These are phyloP conservation scores for Populus simonii DNA, from an alignment of 345 rosid genomes.

Conservation along the genomic window DNA sequence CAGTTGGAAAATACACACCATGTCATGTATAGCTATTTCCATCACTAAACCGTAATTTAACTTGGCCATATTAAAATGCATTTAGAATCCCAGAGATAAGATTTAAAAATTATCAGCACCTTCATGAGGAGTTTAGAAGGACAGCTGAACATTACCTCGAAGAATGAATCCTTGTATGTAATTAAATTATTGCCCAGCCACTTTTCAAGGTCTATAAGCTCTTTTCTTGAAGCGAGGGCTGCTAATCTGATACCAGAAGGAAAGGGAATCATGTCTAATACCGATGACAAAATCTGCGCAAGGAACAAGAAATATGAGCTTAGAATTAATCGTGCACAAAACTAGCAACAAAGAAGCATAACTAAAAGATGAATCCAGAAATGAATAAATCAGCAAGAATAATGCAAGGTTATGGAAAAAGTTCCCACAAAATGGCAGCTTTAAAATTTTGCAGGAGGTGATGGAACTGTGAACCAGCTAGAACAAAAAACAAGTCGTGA, in stretches of 20 bases:
- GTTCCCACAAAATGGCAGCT: background rate
- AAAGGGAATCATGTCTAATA: slow-evolving; percentile 72
- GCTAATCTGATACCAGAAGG: slow-evolving; percentile 71
- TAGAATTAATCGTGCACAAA: background rate
- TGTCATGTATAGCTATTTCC: background rate
- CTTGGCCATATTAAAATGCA: background rate
- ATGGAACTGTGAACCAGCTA: background rate
- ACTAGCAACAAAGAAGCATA: background rate
- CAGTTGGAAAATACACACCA: slow-evolving; percentile 20
- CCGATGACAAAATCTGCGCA: slow-evolving; percentile 63
- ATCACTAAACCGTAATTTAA: background rate
- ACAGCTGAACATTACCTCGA: slow-evolving; percentile 51
- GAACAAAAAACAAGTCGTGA: background rate
- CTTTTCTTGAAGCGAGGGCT: slow-evolving; percentile 77
- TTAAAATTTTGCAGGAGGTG: background rate
- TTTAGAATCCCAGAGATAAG: background rate
- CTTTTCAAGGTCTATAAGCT: slow-evolving; percentile 68
- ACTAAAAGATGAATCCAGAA: background rate
- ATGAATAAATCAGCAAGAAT: background rate
- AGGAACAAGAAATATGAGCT: slow-evolving; percentile 4
- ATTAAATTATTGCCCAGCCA: slow-evolving; percentile 67
- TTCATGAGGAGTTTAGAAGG: background rate
- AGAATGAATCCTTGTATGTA: slow-evolving; percentile 63
- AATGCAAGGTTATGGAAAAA: background rate
- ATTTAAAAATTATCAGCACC: background rate